A percentile compares a stretch with the other conserved stretches of the same genome.
These are phyloP conservation scores for Sugiyamaella castrensis DNA, from an alignment of 1,139 yeast genomes.

Conservation along the genomic window DNA sequence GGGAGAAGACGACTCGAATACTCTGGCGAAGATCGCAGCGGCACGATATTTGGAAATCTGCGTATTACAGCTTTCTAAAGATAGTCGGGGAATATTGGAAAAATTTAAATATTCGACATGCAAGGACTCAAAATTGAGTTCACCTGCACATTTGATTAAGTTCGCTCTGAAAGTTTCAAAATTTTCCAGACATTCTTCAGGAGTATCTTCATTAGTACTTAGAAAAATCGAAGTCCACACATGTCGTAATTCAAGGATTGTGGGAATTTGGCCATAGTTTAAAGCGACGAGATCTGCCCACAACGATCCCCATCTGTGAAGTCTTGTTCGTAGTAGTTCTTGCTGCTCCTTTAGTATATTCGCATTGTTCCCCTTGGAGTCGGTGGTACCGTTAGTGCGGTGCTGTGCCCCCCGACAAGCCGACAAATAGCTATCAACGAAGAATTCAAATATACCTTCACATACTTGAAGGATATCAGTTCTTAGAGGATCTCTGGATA, in stretches of 20 bases:
- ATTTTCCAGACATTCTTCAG: constrained; percentile 30
- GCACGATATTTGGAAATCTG: constrained; percentile 69
- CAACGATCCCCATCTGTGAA: constrained; percentile 26
- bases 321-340: constrained; percentile 23
- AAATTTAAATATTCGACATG: constrained; percentile 39
- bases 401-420: too few relatives aligned
- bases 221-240: constrained; percentile 44
- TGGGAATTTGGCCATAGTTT: not conserved
- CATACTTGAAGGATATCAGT: constrained; percentile 21
- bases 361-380: too few relatives aligned
- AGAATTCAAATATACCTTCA: constrained; percentile 51
- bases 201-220: constrained; percentile 37
- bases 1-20: constrained; percentile 40
- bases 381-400: too few relatives aligned
- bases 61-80: constrained; percentile 48
- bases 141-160: constrained; percentile 20
- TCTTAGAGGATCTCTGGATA: not conserved
- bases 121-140: constrained; percentile 20
- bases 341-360: too few relatives aligned
- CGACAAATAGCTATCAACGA: constrained; percentile 47
- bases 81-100: constrained; percentile 57
- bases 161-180: constrained; percentile 25
- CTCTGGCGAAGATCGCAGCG: constrained; percentile 60
- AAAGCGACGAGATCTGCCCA: constrained; percentile 23
- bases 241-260: constrained; percentile 29